phyloP scores from a whole-genome alignment of 768 basidiomycete genomes.

The Lanmaoa rubissima region DNA sequence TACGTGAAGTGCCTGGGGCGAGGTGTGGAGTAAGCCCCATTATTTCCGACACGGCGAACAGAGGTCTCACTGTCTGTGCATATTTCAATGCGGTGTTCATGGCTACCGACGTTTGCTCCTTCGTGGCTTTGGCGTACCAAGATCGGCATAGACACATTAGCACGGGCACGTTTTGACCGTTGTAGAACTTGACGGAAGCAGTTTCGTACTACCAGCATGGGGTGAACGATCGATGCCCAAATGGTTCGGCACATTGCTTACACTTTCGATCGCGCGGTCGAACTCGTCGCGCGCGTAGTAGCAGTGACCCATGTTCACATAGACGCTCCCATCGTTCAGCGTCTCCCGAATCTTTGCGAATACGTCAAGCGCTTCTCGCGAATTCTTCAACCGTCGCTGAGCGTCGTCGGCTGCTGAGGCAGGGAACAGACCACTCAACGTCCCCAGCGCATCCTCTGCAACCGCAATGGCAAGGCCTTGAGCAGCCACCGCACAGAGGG shows the following conservation, averaged over 20 bases:
- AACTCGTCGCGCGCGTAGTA: slow-evolving; percentile 92
- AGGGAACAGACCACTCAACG: slow-evolving; percentile 52
- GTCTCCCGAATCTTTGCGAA: slow-evolving; percentile 92
- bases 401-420: slow-evolving; percentile 58
- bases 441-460: slow-evolving; percentile 86
- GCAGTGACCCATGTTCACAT: slow-evolving; percentile 96
- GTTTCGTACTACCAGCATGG: slow-evolving; percentile 74
- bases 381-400: slow-evolving; percentile 63
- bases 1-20: slow-evolving; percentile 70
- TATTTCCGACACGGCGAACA: neutral
- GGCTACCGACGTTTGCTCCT: slow-evolving; percentile 77
- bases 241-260: slow-evolving; percentile 37
- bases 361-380: slow-evolving; percentile 84
- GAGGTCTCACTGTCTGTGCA: slow-evolving; percentile 63
- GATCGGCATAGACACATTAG: slow-evolving; percentile 86
- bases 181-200: slow-evolving; percentile 76
- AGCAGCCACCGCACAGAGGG: slow-evolving; percentile 87
- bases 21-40: neutral
- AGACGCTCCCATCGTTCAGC: slow-evolving; percentile 78
- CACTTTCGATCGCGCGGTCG: slow-evolving; percentile 94
- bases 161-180: slow-evolving; percentile 69
- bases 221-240: neutral
- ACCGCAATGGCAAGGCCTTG: slow-evolving; percentile 93
- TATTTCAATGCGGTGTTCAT: slow-evolving; percentile 86
- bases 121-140: slow-evolving; percentile 92